Evolutionary conservation across 2,329 filamentous ascomycete genomes (phyloP).

Genomic region (Nigrograna mackinnonii): DNA sequence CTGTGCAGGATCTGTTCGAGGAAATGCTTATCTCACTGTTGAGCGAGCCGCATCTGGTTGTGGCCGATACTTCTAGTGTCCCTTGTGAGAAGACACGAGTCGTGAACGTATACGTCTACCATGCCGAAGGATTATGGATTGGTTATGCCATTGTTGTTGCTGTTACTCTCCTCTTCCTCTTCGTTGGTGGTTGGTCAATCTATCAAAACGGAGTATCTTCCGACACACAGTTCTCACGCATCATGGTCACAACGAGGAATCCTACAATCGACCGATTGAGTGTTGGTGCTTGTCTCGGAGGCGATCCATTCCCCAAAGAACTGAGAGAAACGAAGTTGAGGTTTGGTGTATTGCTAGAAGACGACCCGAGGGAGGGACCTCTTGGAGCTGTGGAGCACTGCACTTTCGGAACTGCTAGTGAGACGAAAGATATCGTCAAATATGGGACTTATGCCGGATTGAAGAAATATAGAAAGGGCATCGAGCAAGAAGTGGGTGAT

Average conservation of each 20-base stretch:
- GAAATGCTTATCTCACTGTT: slow-evolving; percentile 42
- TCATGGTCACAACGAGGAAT: slow-evolving; percentile 42
- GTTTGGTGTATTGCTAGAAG: slow-evolving; percentile 44
- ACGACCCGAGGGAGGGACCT: slow-evolving; percentile 33
- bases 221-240: slow-evolving; percentile 40
- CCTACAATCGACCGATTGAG: slow-evolving; percentile 41
- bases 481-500: slow-evolving; percentile 6
- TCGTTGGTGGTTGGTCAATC: slow-evolving; percentile 37
- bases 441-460: slow-evolving; percentile 41
- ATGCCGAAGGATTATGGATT: slow-evolving; percentile 35
- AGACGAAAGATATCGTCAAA: slow-evolving; percentile 43
- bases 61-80: slow-evolving; percentile 22
- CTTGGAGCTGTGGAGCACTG: slow-evolving; percentile 41
- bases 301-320: slow-evolving; percentile 45
- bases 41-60: slow-evolving; percentile 33
- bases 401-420: slow-evolving; percentile 40
- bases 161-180: slow-evolving; percentile 27
- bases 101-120: slow-evolving; percentile 35
- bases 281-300: slow-evolving; percentile 45
- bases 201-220: slow-evolving; percentile 39
- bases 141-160: slow-evolving; percentile 39
- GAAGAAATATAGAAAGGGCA: slow-evolving; percentile 19
- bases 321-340: slow-evolving; percentile 39
- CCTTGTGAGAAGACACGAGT: slow-evolving; percentile 29
- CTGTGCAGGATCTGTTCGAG: slow-evolving; percentile 36